phyloP scores from a whole-genome alignment of 306 rosid species.

The Erythrophleum fordii region DNA sequence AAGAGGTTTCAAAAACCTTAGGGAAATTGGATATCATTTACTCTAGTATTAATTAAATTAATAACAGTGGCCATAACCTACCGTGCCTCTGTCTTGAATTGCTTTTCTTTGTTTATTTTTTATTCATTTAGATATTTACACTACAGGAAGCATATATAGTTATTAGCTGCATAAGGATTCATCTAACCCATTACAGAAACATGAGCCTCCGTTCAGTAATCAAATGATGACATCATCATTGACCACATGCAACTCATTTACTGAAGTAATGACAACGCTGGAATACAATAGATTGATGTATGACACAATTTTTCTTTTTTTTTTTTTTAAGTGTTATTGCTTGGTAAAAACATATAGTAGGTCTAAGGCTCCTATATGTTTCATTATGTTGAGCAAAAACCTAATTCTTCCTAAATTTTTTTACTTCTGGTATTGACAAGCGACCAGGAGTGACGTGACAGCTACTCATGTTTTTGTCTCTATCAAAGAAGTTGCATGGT shows the following conservation, averaged over 20 bases:
- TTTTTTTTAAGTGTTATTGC: background rate
- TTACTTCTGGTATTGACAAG: background rate
- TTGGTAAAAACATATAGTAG: background rate
- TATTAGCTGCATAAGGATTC: background rate
- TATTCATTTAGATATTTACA: background rate
- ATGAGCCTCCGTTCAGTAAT: background rate
- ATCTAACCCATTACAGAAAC: background rate
- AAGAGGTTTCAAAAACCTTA: background rate
- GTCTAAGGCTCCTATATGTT: background rate
- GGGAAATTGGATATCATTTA: background rate
- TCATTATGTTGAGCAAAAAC: background rate
- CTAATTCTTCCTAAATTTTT: background rate
- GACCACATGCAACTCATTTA: background rate
- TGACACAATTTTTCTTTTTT: background rate
- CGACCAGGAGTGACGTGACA: background rate
- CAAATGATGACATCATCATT: background rate
- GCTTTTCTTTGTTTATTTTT: background rate
- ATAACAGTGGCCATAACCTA: background rate
- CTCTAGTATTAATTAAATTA: background rate
- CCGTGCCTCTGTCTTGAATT: background rate
- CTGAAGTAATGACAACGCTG: background rate
- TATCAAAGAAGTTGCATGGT: background rate
- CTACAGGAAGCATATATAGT: background rate
- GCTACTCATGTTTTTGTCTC: background rate
- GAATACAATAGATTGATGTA: background rate